These are phyloP conservation scores for Acacia crassicarpa DNA, from an alignment of 306 rosid species.

Conservation along the genomic window DNA sequence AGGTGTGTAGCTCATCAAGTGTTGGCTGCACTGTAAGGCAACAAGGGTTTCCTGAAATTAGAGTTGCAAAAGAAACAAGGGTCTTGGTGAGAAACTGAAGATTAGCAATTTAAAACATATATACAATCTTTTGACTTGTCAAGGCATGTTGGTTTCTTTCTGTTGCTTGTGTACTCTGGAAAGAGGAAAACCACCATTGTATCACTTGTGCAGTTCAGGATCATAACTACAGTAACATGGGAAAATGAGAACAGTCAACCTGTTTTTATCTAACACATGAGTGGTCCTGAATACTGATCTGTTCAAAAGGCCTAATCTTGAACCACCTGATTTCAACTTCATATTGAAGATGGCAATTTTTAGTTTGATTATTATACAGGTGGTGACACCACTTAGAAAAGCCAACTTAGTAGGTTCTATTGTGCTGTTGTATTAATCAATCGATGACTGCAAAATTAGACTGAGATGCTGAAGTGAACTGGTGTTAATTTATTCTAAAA, in stretches of 20 bases:
- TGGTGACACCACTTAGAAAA: not conserved
- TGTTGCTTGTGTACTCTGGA: constrained; percentile 24
- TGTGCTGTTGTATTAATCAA: constrained; percentile 19
- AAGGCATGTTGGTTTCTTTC: constrained; percentile 23
- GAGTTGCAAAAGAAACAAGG: constrained; percentile 36
- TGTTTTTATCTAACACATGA: constrained; percentile 18
- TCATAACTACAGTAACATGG: not conserved
- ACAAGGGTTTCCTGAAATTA: constrained; percentile 70
- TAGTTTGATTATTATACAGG: constrained; percentile 16
- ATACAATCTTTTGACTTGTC: constrained; percentile 16
- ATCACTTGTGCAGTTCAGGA: constrained; percentile 17
- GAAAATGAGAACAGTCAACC: not conserved
- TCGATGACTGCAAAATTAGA: not conserved
- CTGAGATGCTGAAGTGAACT: constrained; percentile 13
- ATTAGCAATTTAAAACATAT: constrained; percentile 29
- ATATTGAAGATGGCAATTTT: not conserved
- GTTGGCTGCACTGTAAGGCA: constrained; percentile 61
- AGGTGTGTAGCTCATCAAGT: constrained; percentile 51
- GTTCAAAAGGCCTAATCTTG: constrained; percentile 14
- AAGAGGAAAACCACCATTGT: constrained; percentile 27
- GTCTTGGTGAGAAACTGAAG: not conserved
- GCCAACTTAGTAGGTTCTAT: constrained; percentile 8
- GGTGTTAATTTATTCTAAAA: constrained; percentile 5
- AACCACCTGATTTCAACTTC: constrained; percentile 4
- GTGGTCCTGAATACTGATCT: constrained; percentile 5